A percentile compares a stretch with the other conserved stretches of the same genome.
Evolutionary conservation across 768 basidiomycete species (phyloP).

Genomic region (Scleroderma bovista): DNA sequence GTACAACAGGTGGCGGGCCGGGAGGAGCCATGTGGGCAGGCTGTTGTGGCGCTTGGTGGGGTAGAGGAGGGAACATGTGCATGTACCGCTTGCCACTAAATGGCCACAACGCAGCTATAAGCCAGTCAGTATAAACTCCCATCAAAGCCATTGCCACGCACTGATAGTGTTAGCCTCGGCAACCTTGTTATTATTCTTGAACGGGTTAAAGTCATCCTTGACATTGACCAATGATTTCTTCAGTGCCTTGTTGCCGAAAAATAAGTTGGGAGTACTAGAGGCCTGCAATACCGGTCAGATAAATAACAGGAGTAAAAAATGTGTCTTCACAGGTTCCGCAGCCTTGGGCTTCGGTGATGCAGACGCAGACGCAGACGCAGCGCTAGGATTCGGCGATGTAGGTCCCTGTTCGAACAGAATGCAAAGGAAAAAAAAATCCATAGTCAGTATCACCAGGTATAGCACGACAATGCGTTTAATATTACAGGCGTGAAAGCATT

Average conservation of each 20-base stretch:
- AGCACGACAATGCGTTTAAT: conserved; percentile 6
- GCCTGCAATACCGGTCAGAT: conserved; percentile 23
- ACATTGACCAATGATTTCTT: conserved; percentile 80
- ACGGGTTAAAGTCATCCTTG: conserved; percentile 97
- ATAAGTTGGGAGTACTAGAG: conserved; percentile 67
- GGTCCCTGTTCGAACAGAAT: conserved; percentile 32
- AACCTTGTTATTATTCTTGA: conserved; percentile 81
- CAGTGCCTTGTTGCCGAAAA: conserved; percentile 77
- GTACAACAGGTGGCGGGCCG: conserved; percentile 63
- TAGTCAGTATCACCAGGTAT: conserved; percentile 13
- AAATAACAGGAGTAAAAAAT: background rate
- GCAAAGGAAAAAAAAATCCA: conserved; percentile 1
- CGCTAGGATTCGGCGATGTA: conserved; percentile 42
- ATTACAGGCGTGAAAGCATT: conserved; percentile 66
- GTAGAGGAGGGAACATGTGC: conserved; percentile 64
- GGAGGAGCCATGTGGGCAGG: conserved; percentile 65
- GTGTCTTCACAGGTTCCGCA: conserved; percentile 41
- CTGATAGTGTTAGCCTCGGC: conserved; percentile 67
- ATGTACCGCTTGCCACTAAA: conserved; percentile 86
- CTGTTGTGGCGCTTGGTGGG: conserved; percentile 55
- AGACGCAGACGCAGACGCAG: conserved; percentile 40
- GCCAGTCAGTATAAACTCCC: conserved; percentile 1
- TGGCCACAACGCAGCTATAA: conserved; percentile 71
- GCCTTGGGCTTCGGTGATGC: conserved; percentile 60
- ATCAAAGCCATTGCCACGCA: conserved; percentile 36